Conservation (phyloP, 768 basidiomycete genomes). For the Hemileccinum rubropunctum region DNA sequence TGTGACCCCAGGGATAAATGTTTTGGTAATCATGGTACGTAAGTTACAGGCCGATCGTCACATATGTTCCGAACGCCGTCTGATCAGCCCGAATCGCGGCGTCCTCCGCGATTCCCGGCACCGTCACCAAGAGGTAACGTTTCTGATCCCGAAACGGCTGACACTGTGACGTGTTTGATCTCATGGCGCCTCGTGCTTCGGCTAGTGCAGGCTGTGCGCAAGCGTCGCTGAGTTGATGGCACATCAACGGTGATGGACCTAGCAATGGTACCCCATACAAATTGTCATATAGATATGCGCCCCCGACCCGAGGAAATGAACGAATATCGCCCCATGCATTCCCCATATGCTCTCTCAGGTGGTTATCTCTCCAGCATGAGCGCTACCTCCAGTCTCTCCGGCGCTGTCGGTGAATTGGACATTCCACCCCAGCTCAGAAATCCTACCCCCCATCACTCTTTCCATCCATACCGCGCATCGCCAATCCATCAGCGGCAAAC, state of each 20-base stretch:
- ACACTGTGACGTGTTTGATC: conserved; percentile 28
- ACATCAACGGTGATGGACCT: conserved; percentile 23
- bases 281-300: conserved; percentile 29
- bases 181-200: conserved; percentile 29
- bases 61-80: conserved; percentile 21
- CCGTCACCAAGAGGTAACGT: conserved; percentile 21
- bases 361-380: conserved; percentile 45
- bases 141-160: conserved; percentile 28
- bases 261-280: conserved; percentile 28
- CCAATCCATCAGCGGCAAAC: conserved; percentile 24
- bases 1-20: conserved; percentile 15
- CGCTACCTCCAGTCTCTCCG: conserved; percentile 49
- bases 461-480: conserved; percentile 25
- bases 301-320: conserved; percentile 40
- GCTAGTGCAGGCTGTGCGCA: conserved; percentile 27
- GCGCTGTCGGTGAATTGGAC: conserved; percentile 59
- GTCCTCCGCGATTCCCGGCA: conserved; percentile 25
- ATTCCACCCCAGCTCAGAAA: conserved; percentile 35
- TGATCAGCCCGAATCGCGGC: conserved; percentile 26
- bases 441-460: conserved; percentile 26
- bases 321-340: conserved; percentile 33
- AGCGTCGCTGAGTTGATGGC: conserved; percentile 28
- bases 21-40: conserved; percentile 12
- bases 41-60: conserved; percentile 19
- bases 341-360: conserved; percentile 31